Evolutionary conservation across 371 early-diverging fungal species (phyloP), one percentile per base, ranked within the genome.

Genomic region (Actinomucor elegans): DNA sequence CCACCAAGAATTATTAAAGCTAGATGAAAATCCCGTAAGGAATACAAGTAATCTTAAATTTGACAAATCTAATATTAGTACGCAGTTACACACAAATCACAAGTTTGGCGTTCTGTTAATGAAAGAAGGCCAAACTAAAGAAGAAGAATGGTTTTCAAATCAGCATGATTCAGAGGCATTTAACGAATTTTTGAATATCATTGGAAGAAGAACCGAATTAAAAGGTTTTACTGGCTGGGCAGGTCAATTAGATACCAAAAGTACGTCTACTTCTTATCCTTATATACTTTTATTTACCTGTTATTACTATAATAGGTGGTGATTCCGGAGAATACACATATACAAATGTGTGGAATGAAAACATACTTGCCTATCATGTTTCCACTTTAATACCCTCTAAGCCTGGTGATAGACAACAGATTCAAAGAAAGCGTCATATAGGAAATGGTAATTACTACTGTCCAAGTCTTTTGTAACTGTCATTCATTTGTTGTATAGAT

Each of bases 291-390:
- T 12, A 21, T 21, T 20, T 7, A 27, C 5, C 18, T 17, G 1
- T 20, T 29, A 21, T 31, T 37, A 9, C 34, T 21, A 20, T 26
- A n/a, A 69, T 74, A 69, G 76, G 86, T 78, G 86, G 86, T 52
- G 81, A 88, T 55, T 87, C 91, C 2, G 94, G 92, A 2, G 83
- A 80, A 29, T 77, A 90, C 52, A 86, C 88, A 4, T 84, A 88
- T 77, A 70, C 83, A 57, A 85, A 88, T 10, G 83, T 74, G 64
- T 90, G 91, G 80, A 84, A 80, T 65, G 90, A 84, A 14, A 88
- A 88, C 61, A 83, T 82, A 52, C 74, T 94, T 48, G 91, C 91
- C 73, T 94, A 89, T 69, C 94, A 94, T 65, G 90, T 93, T 8
- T 80, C 92, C 3, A 83, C 93, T 0, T 57, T 90, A 34, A 77